Conservation (phyloP, 345 rosid species). For the Schrenkiella parvula region DNA sequence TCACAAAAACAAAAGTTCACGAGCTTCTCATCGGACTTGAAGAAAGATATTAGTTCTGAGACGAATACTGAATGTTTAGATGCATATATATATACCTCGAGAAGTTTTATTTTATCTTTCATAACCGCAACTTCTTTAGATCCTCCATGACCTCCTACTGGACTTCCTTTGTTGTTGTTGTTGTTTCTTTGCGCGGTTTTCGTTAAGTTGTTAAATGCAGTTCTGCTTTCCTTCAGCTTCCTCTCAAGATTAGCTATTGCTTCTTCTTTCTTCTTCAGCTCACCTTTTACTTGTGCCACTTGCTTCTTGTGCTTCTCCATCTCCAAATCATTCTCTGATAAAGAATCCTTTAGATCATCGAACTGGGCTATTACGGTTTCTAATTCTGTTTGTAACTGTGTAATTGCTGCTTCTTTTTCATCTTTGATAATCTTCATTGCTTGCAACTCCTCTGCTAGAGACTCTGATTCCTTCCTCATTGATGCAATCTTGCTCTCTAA, state of each 20-base stretch:
- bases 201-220: slow-evolving; percentile 35
- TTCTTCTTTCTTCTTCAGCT: slow-evolving; percentile 67
- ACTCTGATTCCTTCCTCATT: slow-evolving; percentile 47
- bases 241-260: slow-evolving; percentile 44
- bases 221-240: slow-evolving; percentile 38
- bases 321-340: slow-evolving; percentile 52
- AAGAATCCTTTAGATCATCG: slow-evolving; percentile 45
- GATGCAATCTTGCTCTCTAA: slow-evolving; percentile 33
- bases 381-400: slow-evolving; percentile 44
- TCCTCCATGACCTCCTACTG: slow-evolving; percentile 31
- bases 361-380: slow-evolving; percentile 39
- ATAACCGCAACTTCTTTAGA: slow-evolving; percentile 54
- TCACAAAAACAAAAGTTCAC: not conserved
- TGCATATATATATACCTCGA: slow-evolving; percentile 49
- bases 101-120: slow-evolving; percentile 54
- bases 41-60: not conserved
- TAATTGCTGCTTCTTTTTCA: slow-evolving; percentile 45
- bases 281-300: slow-evolving; percentile 48
- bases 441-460: slow-evolving; percentile 42
- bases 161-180: slow-evolving; percentile 40
- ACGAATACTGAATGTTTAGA: not conserved
- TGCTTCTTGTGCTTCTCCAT: slow-evolving; percentile 67
- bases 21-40: not conserved
- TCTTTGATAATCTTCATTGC: slow-evolving; percentile 33
- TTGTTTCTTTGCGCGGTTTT: slow-evolving; percentile 31